Conservation (phyloP, 208 protist species). For the Trypanosoma rangeli region DNA sequence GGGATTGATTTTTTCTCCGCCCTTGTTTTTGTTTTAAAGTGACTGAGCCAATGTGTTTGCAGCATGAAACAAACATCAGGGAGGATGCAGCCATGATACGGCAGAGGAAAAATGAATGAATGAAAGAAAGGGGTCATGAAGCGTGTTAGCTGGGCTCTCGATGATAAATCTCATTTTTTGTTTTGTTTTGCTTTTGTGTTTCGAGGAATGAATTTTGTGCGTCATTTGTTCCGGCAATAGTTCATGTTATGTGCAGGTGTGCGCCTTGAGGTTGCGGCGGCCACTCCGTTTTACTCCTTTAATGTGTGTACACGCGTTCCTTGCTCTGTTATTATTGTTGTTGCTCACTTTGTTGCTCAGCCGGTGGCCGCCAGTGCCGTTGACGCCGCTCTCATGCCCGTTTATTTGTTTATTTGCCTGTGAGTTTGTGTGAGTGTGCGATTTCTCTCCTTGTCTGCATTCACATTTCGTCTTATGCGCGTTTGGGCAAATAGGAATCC, state of each 20-base stretch:
- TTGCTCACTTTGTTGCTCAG: not conserved
- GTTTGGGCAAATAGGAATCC: no score
- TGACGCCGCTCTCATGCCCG: not conserved
- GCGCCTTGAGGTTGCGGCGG: not conserved
- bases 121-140: conserved; percentile 5
- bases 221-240: not conserved
- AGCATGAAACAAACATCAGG: no score
- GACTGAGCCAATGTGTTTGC: no score
- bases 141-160: not conserved
- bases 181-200: not conserved
- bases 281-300: not conserved
- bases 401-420: not conserved
- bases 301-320: not conserved
- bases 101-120: conserved; percentile 5
- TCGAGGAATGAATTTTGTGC: not conserved
- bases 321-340: not conserved
- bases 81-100: not conserved
- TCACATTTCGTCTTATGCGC: conserved; percentile 6
- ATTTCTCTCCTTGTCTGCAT: conserved; percentile 3
- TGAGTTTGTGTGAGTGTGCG: not conserved
- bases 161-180: not conserved
- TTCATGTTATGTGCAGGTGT: not conserved
- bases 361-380: not conserved
- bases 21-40: not conserved
- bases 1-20: conserved; percentile 5